Percentiles rank a stretch among this genome's conserved stretches.
These are phyloP conservation scores for Botrytis porri DNA, from an alignment of 2,329 filamentous ascomycete species.

Conservation along the genomic window DNA sequence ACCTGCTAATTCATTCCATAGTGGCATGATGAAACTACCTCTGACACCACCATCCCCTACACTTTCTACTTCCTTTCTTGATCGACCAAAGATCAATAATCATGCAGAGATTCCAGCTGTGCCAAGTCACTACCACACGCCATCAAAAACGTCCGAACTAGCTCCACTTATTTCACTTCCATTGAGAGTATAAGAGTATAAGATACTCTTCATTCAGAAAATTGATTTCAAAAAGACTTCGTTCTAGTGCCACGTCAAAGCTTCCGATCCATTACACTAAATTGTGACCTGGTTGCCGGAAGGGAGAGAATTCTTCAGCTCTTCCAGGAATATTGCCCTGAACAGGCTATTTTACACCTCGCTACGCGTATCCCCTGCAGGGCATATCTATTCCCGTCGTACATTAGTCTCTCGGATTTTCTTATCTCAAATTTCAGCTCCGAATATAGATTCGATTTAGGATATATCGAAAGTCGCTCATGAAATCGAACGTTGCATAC, in stretches of 20 bases:
- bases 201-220: not conserved
- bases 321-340: not conserved
- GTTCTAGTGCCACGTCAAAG: not conserved
- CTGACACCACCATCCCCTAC: slow-evolving; percentile 13
- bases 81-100: slow-evolving; percentile 5
- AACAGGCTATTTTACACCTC: not conserved
- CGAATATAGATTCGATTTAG: not conserved
- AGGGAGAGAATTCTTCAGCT: slow-evolving; percentile 6
- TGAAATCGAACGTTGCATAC: not conserved
- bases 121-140: slow-evolving; percentile 9
- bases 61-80: not conserved
- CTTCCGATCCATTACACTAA: slow-evolving; percentile 2
- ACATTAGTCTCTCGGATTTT: slow-evolving; percentile 3
- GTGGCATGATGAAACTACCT: slow-evolving; percentile 16
- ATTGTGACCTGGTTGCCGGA: slow-evolving; percentile 5
- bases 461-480: slow-evolving; percentile 3
- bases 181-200: slow-evolving; percentile 17
- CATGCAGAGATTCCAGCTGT: slow-evolving; percentile 16
- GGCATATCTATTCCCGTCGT: slow-evolving; percentile 5
- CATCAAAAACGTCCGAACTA: not conserved
- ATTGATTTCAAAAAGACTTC: not conserved
- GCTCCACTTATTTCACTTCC: slow-evolving; percentile 15
- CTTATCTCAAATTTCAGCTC: slow-evolving; percentile 16
- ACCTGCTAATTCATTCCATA: slow-evolving; percentile 17
- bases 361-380: not conserved